A percentile compares a stretch with the other conserved stretches of the same genome.
These are phyloP conservation scores for Lactarius hatsudake DNA, from an alignment of 768 basidiomycete species.

Conservation along the genomic window DNA sequence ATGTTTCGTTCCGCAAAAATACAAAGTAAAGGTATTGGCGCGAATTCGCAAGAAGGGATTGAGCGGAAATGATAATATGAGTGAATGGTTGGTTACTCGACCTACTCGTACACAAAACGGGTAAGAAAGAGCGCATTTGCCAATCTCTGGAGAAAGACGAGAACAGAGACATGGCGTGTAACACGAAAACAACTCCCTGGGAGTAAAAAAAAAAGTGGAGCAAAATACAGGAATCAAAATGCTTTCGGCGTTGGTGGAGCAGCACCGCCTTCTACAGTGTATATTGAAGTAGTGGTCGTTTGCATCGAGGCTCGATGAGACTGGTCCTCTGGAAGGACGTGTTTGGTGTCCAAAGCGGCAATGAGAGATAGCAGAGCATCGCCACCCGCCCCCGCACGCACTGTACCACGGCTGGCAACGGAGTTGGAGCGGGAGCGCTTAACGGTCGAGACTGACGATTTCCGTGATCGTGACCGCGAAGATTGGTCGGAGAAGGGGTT, in stretches of 20 bases:
- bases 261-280: not conserved
- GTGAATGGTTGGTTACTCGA: not conserved
- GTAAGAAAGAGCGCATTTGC: conserved; percentile 2
- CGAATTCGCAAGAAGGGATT: conserved; percentile 13
- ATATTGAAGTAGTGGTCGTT: conserved; percentile 11
- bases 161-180: not conserved
- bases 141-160: conserved; percentile 1
- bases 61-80: not conserved
- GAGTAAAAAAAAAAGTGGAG: not conserved
- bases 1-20: not conserved
- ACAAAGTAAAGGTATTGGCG: conserved; percentile 21
- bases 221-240: conserved; percentile 11
- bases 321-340: not conserved
- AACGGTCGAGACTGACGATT: conserved; percentile 21
- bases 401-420: conserved; percentile 6
- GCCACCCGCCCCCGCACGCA: conserved; percentile 8
- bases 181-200: not conserved
- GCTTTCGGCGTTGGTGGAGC: conserved; percentile 20
- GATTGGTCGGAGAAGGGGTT: conserved; percentile 26
- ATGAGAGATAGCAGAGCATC: conserved; percentile 24
- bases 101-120: conserved; percentile 13
- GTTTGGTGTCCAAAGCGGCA: conserved; percentile 20
- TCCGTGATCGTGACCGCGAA: conserved; percentile 21
- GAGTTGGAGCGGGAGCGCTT: conserved; percentile 20
- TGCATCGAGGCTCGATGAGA: conserved; percentile 7